Evolutionary conservation across 23 red algal species (phyloP).

Genomic region (Cyanidioschyzon merolae): DNA sequence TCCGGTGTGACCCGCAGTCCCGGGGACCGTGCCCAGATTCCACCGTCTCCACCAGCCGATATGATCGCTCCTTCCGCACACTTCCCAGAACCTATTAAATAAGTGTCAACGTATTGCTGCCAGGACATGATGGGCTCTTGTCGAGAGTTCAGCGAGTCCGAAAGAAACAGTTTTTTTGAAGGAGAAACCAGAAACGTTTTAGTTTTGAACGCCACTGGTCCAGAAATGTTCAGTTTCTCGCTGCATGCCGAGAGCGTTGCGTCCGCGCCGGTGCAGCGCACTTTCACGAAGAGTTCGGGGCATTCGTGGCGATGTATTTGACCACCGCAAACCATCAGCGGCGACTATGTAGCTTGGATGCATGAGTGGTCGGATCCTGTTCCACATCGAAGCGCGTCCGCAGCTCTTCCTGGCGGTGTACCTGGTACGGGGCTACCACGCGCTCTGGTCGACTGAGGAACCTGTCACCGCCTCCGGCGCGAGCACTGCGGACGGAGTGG

Average conservation of each 20-base stretch:
- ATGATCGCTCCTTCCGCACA: conserved; percentile 1
- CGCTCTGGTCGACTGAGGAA: not conserved
- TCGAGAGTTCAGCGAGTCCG: not conserved
- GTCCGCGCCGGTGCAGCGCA: too few species aligned
- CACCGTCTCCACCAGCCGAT: conserved; percentile 14
- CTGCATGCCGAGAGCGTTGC: too few species aligned
- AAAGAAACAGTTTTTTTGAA: not conserved
- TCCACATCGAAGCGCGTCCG: not conserved
- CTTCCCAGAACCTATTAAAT: conserved; percentile 23
- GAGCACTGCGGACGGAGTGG: not conserved
- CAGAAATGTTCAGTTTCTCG: too few species aligned
- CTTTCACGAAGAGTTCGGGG: too few species aligned
- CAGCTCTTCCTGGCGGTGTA: not conserved
- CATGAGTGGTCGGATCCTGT: not conserved
- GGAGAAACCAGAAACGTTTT: too few species aligned
- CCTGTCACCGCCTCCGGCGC: not conserved
- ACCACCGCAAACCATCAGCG: too few species aligned
- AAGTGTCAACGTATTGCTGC: conserved; percentile 29
- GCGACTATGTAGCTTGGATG: too few species aligned
- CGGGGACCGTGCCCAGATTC: conserved; percentile 19
- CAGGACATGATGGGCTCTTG: conserved; percentile 27
- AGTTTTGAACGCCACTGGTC: too few species aligned
- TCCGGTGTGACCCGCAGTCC: conserved; percentile 19
- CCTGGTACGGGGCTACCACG: not conserved
- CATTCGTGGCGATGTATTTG: too few species aligned